Evolutionary conservation across 805 yeast genomes (phyloP), one percentile per base, ranked within the genome.

Genomic region (Saccharomyces paradoxus): DNA sequence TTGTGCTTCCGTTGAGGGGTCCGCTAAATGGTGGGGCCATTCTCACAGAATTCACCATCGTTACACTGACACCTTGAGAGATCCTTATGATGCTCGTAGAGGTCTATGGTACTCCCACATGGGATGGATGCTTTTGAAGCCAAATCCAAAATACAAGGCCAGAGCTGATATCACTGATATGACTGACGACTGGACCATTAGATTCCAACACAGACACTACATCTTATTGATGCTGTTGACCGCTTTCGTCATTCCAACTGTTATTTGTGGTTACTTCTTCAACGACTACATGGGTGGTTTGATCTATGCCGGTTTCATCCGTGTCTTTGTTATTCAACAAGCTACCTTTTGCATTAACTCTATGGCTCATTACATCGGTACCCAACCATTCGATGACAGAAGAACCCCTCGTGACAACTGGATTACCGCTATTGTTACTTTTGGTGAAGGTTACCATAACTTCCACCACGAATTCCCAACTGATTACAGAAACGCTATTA

Each of bases 391-490:
- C 60, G 95, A 87, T 69, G 92, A 87, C 69, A 81, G 87, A 74
- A 83, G 91, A 80, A 86, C 92, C 32, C 94, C 94, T 62, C 80
- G 94, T 73, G 92, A 87, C 72, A 90, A 86, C 71, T 80, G 82
- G 67, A 65, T 87, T 58, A 86, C 94, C 51, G 94, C 94, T 4
- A 74, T 87, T 56, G 89, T 86, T 56, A 87, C 95, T 0, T 86
- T 87, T 65, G 95, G 95, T 71, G 95, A 87, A 74, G 95, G 95
- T 59, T 86, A 87, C 77, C 94, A 87, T 67, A 87, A 87, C 74
- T 87, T 87, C 82, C 95, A 87, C 71, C 95, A 87, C 70, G 95
- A 87, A 76, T 87, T 87, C 79, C 94, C 95, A 64, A 80, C 88
- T 21, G 95, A 87, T 74, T 87, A 87, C 79, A 82, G 95, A 80